These are phyloP conservation scores for Eucalyptus brandiana DNA, from an alignment of 345 rosid genomes.

Conservation along the genomic window DNA sequence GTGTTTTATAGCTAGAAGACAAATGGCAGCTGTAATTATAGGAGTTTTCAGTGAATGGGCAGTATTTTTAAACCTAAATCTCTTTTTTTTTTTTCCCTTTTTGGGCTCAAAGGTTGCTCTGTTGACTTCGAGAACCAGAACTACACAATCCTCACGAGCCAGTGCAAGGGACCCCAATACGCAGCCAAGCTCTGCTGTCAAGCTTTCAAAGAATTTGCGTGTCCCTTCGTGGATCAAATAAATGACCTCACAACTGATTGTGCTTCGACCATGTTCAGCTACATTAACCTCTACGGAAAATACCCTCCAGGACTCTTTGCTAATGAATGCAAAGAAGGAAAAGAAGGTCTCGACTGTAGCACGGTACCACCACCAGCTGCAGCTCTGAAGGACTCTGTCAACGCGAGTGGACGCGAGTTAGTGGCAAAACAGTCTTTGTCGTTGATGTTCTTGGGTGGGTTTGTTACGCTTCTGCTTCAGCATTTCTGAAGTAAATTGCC, in stretches of 20 bases:
- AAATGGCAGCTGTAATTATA: not conserved
- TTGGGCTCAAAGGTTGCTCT: constrained; percentile 28
- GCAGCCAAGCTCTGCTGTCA: constrained; percentile 33
- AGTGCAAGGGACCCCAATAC: constrained; percentile 76
- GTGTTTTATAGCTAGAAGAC: not conserved
- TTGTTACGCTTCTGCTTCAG: not conserved
- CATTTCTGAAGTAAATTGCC: not conserved
- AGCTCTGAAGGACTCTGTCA: not conserved
- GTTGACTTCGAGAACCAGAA: constrained; percentile 45
- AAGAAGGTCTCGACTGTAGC: constrained; percentile 50
- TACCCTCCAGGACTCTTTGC: constrained; percentile 84
- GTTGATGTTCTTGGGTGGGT: not conserved
- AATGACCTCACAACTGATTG: constrained; percentile 45
- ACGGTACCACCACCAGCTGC: not conserved
- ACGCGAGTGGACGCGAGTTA: not conserved
- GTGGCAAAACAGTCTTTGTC: not conserved
- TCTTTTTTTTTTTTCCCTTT: not conserved
- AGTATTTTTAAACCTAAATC: not conserved
- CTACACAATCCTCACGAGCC: constrained; percentile 50
- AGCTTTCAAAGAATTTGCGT: constrained; percentile 51
- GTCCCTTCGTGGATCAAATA: constrained; percentile 35
- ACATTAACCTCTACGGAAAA: constrained; percentile 68
- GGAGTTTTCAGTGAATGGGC: not conserved
- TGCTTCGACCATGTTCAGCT: constrained; percentile 73
- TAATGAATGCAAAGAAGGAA: constrained; percentile 42